Conservation (phyloP, 805 yeast genomes). For the Starmera pachycereana region DNA sequence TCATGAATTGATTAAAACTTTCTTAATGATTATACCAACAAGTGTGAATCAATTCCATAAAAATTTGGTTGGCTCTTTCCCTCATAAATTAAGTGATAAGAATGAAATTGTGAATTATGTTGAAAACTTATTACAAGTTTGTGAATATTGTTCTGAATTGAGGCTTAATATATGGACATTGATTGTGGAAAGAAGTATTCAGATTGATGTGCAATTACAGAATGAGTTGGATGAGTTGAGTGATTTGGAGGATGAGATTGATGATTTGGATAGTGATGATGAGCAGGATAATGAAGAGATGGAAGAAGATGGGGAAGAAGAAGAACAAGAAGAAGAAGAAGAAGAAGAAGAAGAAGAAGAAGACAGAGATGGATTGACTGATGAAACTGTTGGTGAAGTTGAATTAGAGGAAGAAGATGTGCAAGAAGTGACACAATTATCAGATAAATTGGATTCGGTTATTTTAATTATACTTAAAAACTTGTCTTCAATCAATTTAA, state of each 20-base stretch:
- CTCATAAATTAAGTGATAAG: slow-evolving; percentile 49
- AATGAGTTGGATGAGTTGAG: slow-evolving; percentile 3
- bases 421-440: slow-evolving; percentile 38
- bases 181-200: slow-evolving; percentile 54
- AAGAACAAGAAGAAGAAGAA: slow-evolving; percentile 21
- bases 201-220: slow-evolving; percentile 4
- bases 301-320: slow-evolving; percentile 26
- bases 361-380: slow-evolving; percentile 18
- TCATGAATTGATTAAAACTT: slow-evolving; percentile 55
- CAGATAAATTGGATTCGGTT: slow-evolving; percentile 64
- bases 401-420: slow-evolving; percentile 14
- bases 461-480: slow-evolving; percentile 45
- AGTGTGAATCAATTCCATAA: slow-evolving; percentile 55
- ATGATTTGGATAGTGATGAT: slow-evolving; percentile 10
- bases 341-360: slow-evolving; percentile 22
- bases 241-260: slow-evolving; percentile 7
- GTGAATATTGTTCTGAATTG: slow-evolving; percentile 28
- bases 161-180: slow-evolving; percentile 55
- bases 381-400: slow-evolving; percentile 17
- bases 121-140: slow-evolving; percentile 11
- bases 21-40: slow-evolving; percentile 73
- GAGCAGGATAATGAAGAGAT: slow-evolving; percentile 23
- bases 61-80: slow-evolving; percentile 37
- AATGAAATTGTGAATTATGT: slow-evolving; percentile 34
- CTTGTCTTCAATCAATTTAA: slow-evolving; percentile 23